Conservation (phyloP, 2,329 filamentous ascomycete genomes). For the Aspergillus sp. region DNA sequence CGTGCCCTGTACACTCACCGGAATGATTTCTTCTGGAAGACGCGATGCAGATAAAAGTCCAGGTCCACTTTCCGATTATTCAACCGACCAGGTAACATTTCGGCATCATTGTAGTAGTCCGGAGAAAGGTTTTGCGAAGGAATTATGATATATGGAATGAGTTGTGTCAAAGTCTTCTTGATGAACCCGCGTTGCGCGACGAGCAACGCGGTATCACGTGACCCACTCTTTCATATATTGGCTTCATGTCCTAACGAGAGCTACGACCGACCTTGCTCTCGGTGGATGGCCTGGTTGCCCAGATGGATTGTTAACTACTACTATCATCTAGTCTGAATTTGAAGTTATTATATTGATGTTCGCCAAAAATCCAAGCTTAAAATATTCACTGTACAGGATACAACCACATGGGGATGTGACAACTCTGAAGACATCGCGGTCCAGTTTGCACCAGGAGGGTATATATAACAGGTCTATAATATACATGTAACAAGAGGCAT, state of each 20-base stretch:
- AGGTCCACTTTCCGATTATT: constrained; percentile 53
- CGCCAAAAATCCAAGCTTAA: not conserved
- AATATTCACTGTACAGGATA: constrained; percentile 8
- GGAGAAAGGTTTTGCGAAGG: constrained; percentile 8
- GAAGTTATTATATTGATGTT: not conserved
- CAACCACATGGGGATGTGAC: not conserved
- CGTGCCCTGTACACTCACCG: constrained; percentile 50
- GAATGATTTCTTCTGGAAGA: constrained; percentile 72
- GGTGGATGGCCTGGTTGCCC: too few relatives aligned
- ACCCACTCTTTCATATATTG: not conserved
- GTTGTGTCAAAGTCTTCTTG: not conserved
- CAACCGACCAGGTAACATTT: constrained; percentile 26
- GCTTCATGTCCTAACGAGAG: not conserved
- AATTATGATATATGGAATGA: not conserved
- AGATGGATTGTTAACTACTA: not conserved
- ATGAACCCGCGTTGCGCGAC: constrained; percentile 10
- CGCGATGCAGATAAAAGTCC: constrained; percentile 69
- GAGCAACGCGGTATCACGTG: constrained; percentile 27
- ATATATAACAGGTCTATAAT: constrained; percentile 27
- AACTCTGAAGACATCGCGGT: constrained; percentile 4
- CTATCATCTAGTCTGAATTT: too few relatives aligned
- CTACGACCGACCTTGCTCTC: too few relatives aligned
- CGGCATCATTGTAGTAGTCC: constrained; percentile 17
- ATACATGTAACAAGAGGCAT: constrained; percentile 20
- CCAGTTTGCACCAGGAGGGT: constrained; percentile 12